These are phyloP conservation scores for Saxispiralis lemnorum DNA, from an alignment of 495 filamentous ascomycete genomes.

Conservation along the genomic window DNA sequence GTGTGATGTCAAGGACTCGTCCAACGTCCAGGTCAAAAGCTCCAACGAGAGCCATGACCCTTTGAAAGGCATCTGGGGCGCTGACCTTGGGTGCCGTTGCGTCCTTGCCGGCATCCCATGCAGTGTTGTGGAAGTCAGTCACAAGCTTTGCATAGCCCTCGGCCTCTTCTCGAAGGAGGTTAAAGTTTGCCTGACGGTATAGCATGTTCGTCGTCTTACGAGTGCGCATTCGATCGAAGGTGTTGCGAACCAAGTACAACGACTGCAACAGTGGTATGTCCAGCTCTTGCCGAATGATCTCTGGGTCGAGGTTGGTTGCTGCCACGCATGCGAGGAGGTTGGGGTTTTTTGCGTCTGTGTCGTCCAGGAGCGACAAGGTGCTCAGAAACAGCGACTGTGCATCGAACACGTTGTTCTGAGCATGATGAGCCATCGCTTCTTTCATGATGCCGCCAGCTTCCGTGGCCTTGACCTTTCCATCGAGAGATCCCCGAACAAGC, in stretches of 20 bases:
- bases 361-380: constrained; percentile 55
- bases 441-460: constrained; percentile 58
- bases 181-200: constrained; percentile 92
- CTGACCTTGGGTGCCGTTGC: constrained; percentile 17
- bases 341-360: constrained; percentile 36
- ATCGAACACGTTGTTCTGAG: constrained; percentile 29
- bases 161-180: constrained; percentile 83
- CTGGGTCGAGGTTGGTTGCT: constrained; percentile 51
- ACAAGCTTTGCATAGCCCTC: constrained; percentile 85
- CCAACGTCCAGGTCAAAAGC: constrained; percentile 90
- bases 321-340: constrained; percentile 38
- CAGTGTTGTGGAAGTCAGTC: constrained; percentile 74
- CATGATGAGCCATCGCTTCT: constrained; percentile 48
- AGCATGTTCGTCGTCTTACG: constrained; percentile 79
- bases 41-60: constrained; percentile 78
- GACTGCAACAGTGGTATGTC: constrained; percentile 56
- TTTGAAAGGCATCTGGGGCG: constrained; percentile 52
- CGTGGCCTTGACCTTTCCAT: constrained; percentile 42
- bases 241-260: constrained; percentile 63
- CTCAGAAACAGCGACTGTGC: constrained; percentile 55
- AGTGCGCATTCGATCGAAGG: constrained; percentile 65
- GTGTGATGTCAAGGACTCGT: constrained; percentile 75
- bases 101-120: constrained; percentile 20
- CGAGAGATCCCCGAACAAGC: constrained; percentile 52
- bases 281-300: constrained; percentile 63